Evolutionary conservation across 768 basidiomycete species (phyloP).

Genomic region (Chlorophyllum brunneum): DNA sequence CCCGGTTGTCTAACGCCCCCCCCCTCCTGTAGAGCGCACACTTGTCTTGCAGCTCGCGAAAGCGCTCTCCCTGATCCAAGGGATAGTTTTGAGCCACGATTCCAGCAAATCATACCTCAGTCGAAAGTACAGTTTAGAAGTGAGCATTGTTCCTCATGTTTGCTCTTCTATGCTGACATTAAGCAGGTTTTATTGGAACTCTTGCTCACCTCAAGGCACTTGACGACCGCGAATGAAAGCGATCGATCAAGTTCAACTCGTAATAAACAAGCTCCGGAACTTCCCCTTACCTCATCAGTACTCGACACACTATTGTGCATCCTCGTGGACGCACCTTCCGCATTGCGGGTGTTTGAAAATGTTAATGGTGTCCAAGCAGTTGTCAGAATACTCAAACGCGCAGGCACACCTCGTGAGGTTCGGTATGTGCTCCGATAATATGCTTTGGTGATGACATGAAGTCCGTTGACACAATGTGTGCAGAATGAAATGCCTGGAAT

Average conservation of each 20-base stretch:
- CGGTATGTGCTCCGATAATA: constrained; percentile 44
- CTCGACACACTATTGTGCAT: constrained; percentile 85
- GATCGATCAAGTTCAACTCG: constrained; percentile 20
- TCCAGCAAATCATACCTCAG: constrained; percentile 69
- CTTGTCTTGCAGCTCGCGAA: constrained; percentile 53
- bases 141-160: constrained; percentile 22
- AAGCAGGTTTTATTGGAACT: constrained; percentile 70
- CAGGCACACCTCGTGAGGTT: constrained; percentile 82
- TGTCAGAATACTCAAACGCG: constrained; percentile 85
- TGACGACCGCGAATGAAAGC: constrained; percentile 32
- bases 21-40: constrained; percentile 34
- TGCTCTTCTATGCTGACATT: not conserved
- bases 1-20: not conserved
- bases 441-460: too few species aligned
- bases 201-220: constrained; percentile 65
- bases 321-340: constrained; percentile 78
- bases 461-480: not conserved
- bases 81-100: constrained; percentile 64
- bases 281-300: constrained; percentile 64
- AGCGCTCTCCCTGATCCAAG: constrained; percentile 71
- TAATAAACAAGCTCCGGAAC: constrained; percentile 18
- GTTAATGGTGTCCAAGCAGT: constrained; percentile 74
- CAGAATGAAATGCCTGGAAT: constrained; percentile 96
- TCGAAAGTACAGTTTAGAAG: constrained; percentile 66
- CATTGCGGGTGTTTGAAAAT: constrained; percentile 77